Evolutionary conservation across 306 rosid genomes (phyloP), one percentile per base, ranked within the genome.

Genomic region (Notholithocarpus densiflorus): DNA sequence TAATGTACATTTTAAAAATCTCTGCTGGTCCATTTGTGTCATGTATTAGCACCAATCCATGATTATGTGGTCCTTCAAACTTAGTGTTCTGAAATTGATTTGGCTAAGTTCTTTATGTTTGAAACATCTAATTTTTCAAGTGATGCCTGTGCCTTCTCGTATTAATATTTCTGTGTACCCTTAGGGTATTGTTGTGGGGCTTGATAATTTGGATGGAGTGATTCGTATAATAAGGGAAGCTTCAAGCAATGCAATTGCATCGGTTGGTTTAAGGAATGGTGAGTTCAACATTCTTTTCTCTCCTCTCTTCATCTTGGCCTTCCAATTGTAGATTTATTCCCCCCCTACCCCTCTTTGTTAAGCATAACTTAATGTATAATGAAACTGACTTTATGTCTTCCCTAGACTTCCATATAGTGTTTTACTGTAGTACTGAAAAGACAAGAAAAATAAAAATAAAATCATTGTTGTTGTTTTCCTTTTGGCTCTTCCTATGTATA

Each of bases 171-270:
- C 82, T 77, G 26, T 80, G 5, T 72, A 34, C 68, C 81, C 75
- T 51, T 64, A 95, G 99, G 99, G 99, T 77, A 95, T 95, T 75
- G 87, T 88, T 75, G 83, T 84, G 29, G 99, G 96, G 83, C 96
- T 95, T 76, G 94, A 87, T 85, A 95, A 93, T 91, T 73, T 95
- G 86, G 93, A 95, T 74, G 88, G 73, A 66, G 99, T 93, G 75
- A 93, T 95, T 82, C 84, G 32, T 74, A 82, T 88, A 73, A 75
- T 92, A 73, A 90, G 92, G 57, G 91, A 83, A 82, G 88, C 98
- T 71, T 87, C 97, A 3, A 95, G 98, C 86, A 90, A 91, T 83
- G 85, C 92, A 13, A 56, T 45, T 12, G 97, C 97, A 71, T 82
- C 88, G 37, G 85, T 90, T 81, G 85, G 88, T 84, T 88, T 95